Conservation (phyloP, 1,284 basidiomycete genomes). For the Lentinus polychrous region DNA sequence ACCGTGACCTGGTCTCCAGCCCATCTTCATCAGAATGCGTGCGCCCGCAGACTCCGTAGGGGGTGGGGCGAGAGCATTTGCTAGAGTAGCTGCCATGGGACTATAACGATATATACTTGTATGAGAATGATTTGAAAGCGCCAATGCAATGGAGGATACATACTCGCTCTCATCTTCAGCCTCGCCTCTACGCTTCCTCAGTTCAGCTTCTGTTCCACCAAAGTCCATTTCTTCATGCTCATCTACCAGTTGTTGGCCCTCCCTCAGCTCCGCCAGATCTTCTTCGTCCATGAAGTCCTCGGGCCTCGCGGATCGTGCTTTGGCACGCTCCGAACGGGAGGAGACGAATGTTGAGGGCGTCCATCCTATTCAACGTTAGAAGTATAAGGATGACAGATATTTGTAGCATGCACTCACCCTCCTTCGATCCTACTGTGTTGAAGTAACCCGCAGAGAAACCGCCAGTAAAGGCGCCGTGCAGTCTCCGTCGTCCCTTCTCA, state of each 20-base stretch:
- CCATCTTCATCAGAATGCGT: constrained; percentile 87
- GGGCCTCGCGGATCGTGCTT: constrained; percentile 50
- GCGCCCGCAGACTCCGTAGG: constrained; percentile 73
- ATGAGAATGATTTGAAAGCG: neutral
- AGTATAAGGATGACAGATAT: neutral
- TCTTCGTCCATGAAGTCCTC: constrained; percentile 99
- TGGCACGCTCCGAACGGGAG: constrained; percentile 70
- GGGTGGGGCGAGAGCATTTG: constrained; percentile 52
- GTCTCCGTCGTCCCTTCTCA: constrained; percentile 85
- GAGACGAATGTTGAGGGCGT: constrained; percentile 87
- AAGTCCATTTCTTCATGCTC: constrained; percentile 72
- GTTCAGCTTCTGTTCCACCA: constrained; percentile 49
- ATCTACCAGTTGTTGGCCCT: constrained; percentile 68
- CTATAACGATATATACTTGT: constrained; percentile 28
- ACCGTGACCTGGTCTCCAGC: constrained; percentile 90
- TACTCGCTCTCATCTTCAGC: constrained; percentile 52
- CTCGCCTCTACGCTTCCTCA: constrained; percentile 20
- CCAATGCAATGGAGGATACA: constrained; percentile 23
- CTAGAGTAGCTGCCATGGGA: constrained; percentile 53
- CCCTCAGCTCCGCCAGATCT: constrained; percentile 78
- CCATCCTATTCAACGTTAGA: constrained; percentile 64
- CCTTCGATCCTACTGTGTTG: constrained; percentile 93
- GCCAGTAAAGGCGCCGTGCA: constrained; percentile 98
- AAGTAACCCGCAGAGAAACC: constrained; percentile 98
- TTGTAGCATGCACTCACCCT: constrained; percentile 48